Conservation (phyloP, 495 filamentous ascomycete species). For the Bacidia gigantensis region DNA sequence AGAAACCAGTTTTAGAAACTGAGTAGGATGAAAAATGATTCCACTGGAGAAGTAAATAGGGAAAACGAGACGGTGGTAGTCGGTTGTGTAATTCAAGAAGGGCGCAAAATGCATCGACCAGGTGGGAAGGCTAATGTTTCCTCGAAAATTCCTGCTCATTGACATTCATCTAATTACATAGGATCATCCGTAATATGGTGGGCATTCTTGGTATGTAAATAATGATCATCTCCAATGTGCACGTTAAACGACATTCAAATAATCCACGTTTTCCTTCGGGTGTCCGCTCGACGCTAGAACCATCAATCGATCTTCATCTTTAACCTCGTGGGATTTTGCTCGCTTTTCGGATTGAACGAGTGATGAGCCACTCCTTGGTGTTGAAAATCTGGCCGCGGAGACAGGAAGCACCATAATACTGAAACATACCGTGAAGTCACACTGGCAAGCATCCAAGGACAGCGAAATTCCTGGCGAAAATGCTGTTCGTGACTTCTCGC, state of each 20-base stretch:
- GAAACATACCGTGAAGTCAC: too few relatives aligned
- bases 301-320: constrained; percentile 15
- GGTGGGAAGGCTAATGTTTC: too few relatives aligned
- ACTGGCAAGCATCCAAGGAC: too few relatives aligned
- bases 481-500: neutral
- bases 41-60: too few relatives aligned
- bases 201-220: too few relatives aligned
- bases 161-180: neutral
- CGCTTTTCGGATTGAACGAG: neutral
- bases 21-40: too few relatives aligned
- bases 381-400: constrained; percentile 19
- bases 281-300: constrained; percentile 21
- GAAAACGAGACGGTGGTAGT: too few relatives aligned
- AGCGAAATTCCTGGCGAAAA: too few relatives aligned
- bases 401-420: constrained; percentile 12
- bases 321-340: constrained; percentile 17
- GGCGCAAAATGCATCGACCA: too few relatives aligned
- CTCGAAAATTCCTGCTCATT: neutral
- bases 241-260: neutral
- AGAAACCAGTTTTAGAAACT: too few relatives aligned
- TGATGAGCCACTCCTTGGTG: constrained; percentile 19
- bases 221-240: neutral
- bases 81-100: too few relatives aligned
- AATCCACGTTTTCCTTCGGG: neutral
- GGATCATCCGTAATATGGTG: too few relatives aligned